Conservation (phyloP, 345 rosid species). For the Lepidium didymum region DNA sequence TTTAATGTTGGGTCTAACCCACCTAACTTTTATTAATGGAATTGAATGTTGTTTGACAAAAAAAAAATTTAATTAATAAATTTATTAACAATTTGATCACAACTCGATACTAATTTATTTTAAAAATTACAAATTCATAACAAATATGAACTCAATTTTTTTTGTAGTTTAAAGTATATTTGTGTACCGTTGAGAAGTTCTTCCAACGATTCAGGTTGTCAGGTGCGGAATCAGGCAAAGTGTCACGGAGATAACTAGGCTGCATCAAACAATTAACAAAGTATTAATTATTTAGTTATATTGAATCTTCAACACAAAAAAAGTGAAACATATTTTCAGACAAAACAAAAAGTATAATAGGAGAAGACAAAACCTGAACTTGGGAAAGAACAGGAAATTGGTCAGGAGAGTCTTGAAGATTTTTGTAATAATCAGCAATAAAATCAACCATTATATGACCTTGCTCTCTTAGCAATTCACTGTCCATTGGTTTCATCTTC, state of each 20-base stretch:
- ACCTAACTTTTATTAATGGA: no score
- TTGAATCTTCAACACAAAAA: no score
- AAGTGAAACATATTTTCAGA: no score
- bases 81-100: no score
- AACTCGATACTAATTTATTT: no score
- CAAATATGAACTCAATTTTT: no score
- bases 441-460: slow-evolving; percentile 30
- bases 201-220: slow-evolving; percentile 20
- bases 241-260: slow-evolving; percentile 28
- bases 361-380: slow-evolving; percentile 22
- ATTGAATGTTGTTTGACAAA: no score
- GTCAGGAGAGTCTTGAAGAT: slow-evolving; percentile 14
- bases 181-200: not conserved
- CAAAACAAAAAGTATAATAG: no score
- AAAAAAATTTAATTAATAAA: no score
- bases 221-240: slow-evolving; percentile 25
- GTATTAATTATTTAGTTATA: not conserved
- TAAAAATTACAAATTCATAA: no score
- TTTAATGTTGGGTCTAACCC: no score
- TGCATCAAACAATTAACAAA: not conserved
- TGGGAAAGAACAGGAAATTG: slow-evolving; percentile 24
- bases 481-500: slow-evolving; percentile 19
- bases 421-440: slow-evolving; percentile 28
- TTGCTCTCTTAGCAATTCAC: slow-evolving; percentile 24
- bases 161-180: not conserved